phyloP scores from a whole-genome alignment of 2,329 filamentous ascomycete species.

The Gliomastix tumulicola region DNA sequence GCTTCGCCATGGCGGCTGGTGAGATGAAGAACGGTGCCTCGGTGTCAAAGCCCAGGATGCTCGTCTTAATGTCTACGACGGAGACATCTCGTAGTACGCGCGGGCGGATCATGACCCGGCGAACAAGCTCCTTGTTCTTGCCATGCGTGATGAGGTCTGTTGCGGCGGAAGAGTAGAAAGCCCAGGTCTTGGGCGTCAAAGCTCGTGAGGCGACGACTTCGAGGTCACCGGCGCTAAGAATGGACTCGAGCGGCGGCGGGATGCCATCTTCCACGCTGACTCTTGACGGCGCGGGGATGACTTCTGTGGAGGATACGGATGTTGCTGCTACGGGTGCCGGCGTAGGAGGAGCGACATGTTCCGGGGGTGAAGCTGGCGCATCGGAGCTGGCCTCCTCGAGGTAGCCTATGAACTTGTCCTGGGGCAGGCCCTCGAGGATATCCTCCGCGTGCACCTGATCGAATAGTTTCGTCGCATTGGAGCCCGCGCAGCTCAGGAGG shows the following conservation, averaged over 20 bases:
- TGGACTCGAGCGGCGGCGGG: conserved; percentile 30
- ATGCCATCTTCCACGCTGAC: conserved; percentile 1
- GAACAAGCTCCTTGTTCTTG: conserved; percentile 39
- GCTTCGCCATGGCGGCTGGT: conserved; percentile 11
- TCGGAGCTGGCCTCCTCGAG: conserved; percentile 36
- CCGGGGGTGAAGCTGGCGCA: too few species aligned
- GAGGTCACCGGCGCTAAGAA: conserved; percentile 44
- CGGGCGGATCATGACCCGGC: conserved; percentile 44
- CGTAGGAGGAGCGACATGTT: too few species aligned
- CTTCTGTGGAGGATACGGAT: too few species aligned
- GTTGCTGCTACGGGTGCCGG: too few species aligned
- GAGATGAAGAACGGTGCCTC: conserved; percentile 12
- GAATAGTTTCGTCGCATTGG: conserved; percentile 45
- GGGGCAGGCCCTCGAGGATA: conserved; percentile 30
- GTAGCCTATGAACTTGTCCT: conserved; percentile 38
- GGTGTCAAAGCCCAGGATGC: conserved; percentile 9
- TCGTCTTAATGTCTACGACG: conserved; percentile 19
- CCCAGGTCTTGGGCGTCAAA: conserved; percentile 41
- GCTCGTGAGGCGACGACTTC: conserved; percentile 35
- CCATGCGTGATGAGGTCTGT: conserved; percentile 43
- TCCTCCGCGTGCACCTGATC: conserved; percentile 39
- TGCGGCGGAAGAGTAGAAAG: conserved; percentile 46
- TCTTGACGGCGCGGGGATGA: not conserved
- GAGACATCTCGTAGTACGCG: conserved; percentile 40
- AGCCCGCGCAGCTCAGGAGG: conserved; percentile 42